Conservation (phyloP, 2,329 filamentous ascomycete species). For the Aspergillus ochraceus region DNA sequence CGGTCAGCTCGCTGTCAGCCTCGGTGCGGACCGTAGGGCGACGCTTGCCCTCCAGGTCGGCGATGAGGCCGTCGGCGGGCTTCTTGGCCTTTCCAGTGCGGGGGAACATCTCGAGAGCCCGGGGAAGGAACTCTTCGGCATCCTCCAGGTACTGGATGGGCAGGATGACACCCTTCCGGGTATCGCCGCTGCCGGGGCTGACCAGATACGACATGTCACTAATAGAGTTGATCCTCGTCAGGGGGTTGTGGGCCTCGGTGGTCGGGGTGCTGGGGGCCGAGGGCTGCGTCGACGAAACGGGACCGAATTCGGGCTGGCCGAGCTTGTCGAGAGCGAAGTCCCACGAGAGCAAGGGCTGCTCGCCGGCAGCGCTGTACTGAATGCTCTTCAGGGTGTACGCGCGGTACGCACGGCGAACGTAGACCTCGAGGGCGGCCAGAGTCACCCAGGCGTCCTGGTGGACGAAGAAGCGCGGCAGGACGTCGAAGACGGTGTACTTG, state of each 20-base stretch:
- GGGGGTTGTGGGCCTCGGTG: conserved; percentile 55
- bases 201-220: conserved; percentile 92
- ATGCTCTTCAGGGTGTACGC: conserved; percentile 89
- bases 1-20: conserved; percentile 75
- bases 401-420: conserved; percentile 93
- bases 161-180: conserved; percentile 89
- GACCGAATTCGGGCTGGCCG: conserved; percentile 85
- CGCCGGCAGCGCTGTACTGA: conserved; percentile 73
- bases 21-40: conserved; percentile 56
- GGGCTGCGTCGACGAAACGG: conserved; percentile 71
- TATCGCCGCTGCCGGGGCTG: conserved; percentile 67
- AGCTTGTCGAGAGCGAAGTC: conserved; percentile 94
- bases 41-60: conserved; percentile 73
- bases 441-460: conserved; percentile 94
- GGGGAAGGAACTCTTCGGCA: conserved; percentile 79
- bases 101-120: conserved; percentile 82
- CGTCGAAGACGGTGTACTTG: conserved; percentile 97
- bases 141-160: conserved; percentile 94
- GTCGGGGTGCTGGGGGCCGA: conserved; percentile 79
- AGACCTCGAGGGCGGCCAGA: conserved; percentile 90
- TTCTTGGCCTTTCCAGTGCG: conserved; percentile 59
- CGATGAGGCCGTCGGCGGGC: conserved; percentile 60
- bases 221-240: conserved; percentile 88
- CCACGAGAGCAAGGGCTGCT: conserved; percentile 81
- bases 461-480: conserved; percentile 90